Conservation (phyloP, 495 filamentous ascomycete species). For the Aspergillus affinis region DNA sequence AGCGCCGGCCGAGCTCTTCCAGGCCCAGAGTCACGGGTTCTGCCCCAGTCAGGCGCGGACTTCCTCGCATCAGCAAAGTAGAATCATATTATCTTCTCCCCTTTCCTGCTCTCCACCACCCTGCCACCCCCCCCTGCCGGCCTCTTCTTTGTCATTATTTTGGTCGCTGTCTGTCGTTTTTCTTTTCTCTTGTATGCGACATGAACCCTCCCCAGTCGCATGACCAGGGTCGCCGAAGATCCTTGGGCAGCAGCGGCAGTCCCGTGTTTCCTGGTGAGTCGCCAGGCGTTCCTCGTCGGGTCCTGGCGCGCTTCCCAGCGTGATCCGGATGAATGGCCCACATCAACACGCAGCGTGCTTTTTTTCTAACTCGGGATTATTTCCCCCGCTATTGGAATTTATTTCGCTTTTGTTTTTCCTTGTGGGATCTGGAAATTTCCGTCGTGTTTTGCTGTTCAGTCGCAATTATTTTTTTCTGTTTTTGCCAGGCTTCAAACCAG, state of each 20-base stretch:
- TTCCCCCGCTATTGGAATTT: slow-evolving; percentile 8
- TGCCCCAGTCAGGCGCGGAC: slow-evolving; percentile 20
- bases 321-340: not conserved
- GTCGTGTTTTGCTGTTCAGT: slow-evolving; percentile 1
- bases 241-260: slow-evolving; percentile 38
- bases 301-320: slow-evolving; percentile 3
- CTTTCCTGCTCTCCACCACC: slow-evolving; percentile 5
- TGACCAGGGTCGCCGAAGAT: slow-evolving; percentile 34
- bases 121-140: slow-evolving; percentile 5
- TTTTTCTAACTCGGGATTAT: slow-evolving; percentile 4
- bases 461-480: slow-evolving; percentile 1
- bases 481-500: not conserved
- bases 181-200: slow-evolving; percentile 23
- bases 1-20: slow-evolving; percentile 31
- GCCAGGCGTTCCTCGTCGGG: slow-evolving; percentile 13
- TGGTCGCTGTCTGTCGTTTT: slow-evolving; percentile 8
- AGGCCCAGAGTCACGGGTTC: slow-evolving; percentile 46
- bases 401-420: not conserved
- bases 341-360: slow-evolving; percentile 13
- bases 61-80: slow-evolving; percentile 7
- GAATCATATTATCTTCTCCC: slow-evolving; percentile 11
- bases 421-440: not conserved
- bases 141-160: slow-evolving; percentile 2
- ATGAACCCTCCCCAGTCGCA: slow-evolving; percentile 37
- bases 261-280: slow-evolving; percentile 41